Evolutionary conservation across 805 yeast species (phyloP).

Genomic region (Ascoidea asiatica): DNA sequence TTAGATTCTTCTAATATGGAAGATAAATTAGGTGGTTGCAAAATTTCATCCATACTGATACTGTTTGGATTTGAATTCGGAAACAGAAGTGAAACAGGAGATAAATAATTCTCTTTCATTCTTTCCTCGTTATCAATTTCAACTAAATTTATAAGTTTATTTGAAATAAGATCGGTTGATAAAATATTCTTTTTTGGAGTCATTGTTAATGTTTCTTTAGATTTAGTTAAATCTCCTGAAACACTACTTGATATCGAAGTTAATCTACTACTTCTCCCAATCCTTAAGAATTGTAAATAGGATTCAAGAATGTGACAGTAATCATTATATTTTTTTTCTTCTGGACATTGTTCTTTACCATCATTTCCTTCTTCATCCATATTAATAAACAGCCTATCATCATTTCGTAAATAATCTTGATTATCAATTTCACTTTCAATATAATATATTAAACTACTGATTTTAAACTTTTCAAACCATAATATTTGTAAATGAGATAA

Average conservation of each 20-base stretch:
- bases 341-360: neutral
- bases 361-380: no score
- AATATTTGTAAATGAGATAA: constrained; percentile 4
- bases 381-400: neutral
- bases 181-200: no score
- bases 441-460: neutral
- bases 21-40: no score
- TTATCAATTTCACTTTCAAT: neutral
- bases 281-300: no score
- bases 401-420: neutral
- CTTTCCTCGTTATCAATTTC: no score
- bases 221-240: neutral
- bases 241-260: neutral
- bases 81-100: no score
- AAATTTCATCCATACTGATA: no score
- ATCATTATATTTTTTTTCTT: neutral
- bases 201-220: neutral
- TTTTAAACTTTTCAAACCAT: constrained; percentile 7
- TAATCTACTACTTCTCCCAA: neutral
- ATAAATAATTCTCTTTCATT: no score
- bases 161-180: no score
- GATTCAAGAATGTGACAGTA: neutral
- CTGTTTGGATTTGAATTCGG: no score
- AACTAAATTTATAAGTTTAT: no score
- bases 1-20: no score